Evolutionary conservation across 1,284 basidiomycete genomes (phyloP).

Genomic region (Austropuccinia psidii): DNA sequence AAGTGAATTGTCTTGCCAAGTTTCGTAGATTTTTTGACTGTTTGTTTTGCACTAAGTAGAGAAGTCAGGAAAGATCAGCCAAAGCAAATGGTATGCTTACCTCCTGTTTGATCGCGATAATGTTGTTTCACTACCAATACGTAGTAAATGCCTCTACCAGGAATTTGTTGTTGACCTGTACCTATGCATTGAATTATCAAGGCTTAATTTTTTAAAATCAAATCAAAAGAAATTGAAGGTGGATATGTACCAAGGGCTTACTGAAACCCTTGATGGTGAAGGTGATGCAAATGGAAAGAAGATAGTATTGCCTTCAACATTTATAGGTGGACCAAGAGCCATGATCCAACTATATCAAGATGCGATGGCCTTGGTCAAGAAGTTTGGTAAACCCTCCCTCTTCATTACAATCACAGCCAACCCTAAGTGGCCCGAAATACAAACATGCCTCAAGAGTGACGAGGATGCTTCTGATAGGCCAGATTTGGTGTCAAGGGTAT

Average conservation of each 20-base stretch:
- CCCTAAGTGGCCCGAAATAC: slow-evolving; percentile 49
- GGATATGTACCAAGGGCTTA: neutral
- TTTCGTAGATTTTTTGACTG: neutral
- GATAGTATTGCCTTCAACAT: slow-evolving; percentile 48
- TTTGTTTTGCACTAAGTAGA: neutral
- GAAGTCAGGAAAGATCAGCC: neutral
- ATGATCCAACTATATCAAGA: slow-evolving; percentile 48
- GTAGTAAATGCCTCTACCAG: neutral
- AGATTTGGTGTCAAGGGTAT: neutral
- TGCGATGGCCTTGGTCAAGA: slow-evolving; percentile 47
- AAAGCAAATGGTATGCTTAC: neutral
- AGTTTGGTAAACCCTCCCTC: slow-evolving; percentile 46
- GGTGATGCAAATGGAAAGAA: slow-evolving; percentile 26
- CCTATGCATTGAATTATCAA: neutral
- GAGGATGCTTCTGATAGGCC: neutral
- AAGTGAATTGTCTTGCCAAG: neutral
- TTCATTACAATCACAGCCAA: slow-evolving; percentile 51
- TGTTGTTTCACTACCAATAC: neutral
- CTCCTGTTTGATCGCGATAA: neutral
- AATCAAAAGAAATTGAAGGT: neutral
- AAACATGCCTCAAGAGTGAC: neutral
- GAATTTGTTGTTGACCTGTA: neutral
- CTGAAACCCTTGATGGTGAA: neutral
- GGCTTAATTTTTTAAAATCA: neutral
- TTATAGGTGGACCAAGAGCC: slow-evolving; percentile 47